A percentile compares a stretch with the other conserved stretches of the same genome.
Conservation (phyloP, 106 monocot genomes). For the Dioscorea dumetorum region DNA sequence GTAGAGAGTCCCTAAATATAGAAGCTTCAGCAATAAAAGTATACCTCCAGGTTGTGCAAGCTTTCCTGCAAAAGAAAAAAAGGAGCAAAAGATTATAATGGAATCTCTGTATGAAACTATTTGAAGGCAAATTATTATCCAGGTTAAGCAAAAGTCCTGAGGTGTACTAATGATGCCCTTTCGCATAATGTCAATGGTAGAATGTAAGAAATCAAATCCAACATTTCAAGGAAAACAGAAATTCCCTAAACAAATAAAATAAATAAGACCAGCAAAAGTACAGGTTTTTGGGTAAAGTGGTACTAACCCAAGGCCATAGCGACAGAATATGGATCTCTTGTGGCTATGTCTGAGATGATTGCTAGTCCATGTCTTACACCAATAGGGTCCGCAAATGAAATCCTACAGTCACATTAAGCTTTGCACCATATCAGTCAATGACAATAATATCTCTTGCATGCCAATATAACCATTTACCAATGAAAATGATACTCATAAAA, state of each 20-base stretch:
- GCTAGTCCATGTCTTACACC: constrained; percentile 87
- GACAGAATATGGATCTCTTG: constrained; percentile 96
- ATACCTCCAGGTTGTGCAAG: constrained; percentile 86
- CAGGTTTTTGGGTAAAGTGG: not conserved
- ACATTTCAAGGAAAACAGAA: too few relatives aligned
- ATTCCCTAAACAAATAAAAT: too few relatives aligned
- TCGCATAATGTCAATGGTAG: too few relatives aligned
- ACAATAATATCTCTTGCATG: too few relatives aligned
- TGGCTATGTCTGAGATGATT: constrained; percentile 83
- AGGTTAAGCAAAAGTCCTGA: too few relatives aligned
- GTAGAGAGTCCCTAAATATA: too few relatives aligned
- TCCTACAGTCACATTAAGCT: constrained; percentile 34
- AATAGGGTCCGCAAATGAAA: constrained; percentile 93
- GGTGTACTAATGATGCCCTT: too few relatives aligned
- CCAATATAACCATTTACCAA: too few relatives aligned
- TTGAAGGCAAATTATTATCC: not conserved
- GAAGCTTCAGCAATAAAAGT: not conserved
- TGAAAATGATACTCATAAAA: too few relatives aligned
- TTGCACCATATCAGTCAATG: too few relatives aligned
- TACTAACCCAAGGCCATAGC: constrained; percentile 94
- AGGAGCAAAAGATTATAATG: constrained; percentile 2
- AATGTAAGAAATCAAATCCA: too few relatives aligned
- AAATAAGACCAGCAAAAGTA: not conserved
- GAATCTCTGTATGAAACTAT: not conserved
- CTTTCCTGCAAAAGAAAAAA: constrained; percentile 68